Evolutionary conservation across 805 yeast genomes (phyloP), one percentile per base, ranked within the genome.

Genomic region (Metschnikowia dekortorum): DNA sequence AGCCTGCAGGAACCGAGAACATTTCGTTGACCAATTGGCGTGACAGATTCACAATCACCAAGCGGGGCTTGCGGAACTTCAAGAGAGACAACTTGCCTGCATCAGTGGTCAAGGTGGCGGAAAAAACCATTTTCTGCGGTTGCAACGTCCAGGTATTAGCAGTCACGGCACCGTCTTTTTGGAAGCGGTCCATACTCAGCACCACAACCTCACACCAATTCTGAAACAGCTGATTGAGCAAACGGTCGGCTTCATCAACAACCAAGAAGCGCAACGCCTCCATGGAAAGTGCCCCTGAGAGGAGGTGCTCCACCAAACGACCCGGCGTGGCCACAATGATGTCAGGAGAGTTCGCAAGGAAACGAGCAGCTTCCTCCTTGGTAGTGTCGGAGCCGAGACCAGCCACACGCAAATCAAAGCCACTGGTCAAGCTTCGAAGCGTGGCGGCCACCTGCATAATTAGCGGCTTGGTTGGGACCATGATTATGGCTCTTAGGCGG

Each of bases 61-160:
- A 67, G 60, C 84, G 76, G n/a, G 95, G 97, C 57, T 75, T 76
- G 51, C 73, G 72, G 54, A 94, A 79, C 46, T 84, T 81, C 51
- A 94, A 74, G 42, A 81, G 79, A 8, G 92, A 78, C 49, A 94
- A 71, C 62, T 87, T 89, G 30, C 94, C 96, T 0, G 97, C 88
- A 64, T 91, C 96, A 2, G 97, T 85, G 3, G 97, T 89, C 47
- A 94, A 76, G 0, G 99, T 94, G 7, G 99, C 99, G 45, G 95
- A 85, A 62, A 94, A 89, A 3, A 94, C 77, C 65, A 92, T 75
- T 58, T 91, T 70, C 71, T 85, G 62, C 68, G 83, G 66, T 44
- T 65, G 66, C 36, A 71, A 48, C 9, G 54, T 53, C 70, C 78
- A 79, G 16, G 46, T 50, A 32, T 64, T 56, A 18, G 72, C 65